Evolutionary conservation across 306 rosid species (phyloP).

Genomic region (Dalbergia cultrata): DNA sequence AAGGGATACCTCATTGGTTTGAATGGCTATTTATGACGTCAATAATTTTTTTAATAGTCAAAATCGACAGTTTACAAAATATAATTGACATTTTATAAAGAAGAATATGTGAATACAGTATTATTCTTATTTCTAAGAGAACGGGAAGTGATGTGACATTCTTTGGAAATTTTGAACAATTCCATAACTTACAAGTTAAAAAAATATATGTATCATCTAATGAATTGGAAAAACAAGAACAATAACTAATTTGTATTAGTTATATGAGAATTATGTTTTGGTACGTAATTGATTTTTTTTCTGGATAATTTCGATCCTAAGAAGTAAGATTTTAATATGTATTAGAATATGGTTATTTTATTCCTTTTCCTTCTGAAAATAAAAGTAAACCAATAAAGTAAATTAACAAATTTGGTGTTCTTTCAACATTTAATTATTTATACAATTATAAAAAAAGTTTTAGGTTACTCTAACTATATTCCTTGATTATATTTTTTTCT

Average conservation of each 20-base stretch:
- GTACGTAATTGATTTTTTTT: not conserved
- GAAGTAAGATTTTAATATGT: not conserved
- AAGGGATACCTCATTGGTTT: too few relatives aligned
- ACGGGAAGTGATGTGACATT: not conserved
- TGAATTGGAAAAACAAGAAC: not conserved
- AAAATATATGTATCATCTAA: too few relatives aligned
- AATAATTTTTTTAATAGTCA: not conserved
- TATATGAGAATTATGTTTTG: not conserved
- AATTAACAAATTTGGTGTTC: not conserved
- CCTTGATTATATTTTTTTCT: too few relatives aligned
- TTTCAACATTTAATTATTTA: too few relatives aligned
- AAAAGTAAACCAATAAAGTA: too few relatives aligned
- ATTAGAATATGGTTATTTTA: not conserved
- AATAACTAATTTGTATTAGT: not conserved
- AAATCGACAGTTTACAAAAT: not conserved
- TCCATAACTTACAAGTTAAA: not conserved
- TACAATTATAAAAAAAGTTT: too few relatives aligned
- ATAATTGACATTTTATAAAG: not conserved
- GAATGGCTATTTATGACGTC: not conserved
- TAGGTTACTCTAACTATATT: too few relatives aligned
- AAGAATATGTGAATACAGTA: not conserved
- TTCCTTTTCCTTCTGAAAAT: not conserved
- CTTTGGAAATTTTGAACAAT: not conserved
- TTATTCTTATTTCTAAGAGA: not conserved
- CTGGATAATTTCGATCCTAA: not conserved